These are phyloP conservation scores for Quercus lobata DNA, from an alignment of 331 rosid species.

Conservation along the genomic window DNA sequence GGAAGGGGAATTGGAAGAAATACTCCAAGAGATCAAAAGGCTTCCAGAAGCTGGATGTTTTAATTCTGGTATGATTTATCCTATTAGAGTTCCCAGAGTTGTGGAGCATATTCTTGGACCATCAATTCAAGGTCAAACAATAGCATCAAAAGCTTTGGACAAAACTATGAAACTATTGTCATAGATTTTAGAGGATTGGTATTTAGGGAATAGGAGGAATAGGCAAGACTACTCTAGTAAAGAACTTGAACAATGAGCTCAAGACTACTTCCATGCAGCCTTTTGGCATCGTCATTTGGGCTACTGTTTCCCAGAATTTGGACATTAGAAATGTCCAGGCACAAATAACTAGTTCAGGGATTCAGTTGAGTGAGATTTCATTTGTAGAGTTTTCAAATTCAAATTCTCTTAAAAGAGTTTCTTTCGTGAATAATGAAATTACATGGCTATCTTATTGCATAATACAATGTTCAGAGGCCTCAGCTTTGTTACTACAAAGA, in stretches of 20 bases:
- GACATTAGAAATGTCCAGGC: not conserved
- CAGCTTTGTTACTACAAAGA: conserved; percentile 3
- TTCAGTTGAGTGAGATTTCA: conserved; percentile 9
- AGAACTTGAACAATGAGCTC: too few relatives aligned
- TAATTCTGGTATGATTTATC: not conserved
- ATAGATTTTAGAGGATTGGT: not conserved
- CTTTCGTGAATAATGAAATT: conserved; percentile 11
- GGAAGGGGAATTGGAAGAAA: not conserved
- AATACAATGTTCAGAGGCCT: not conserved
- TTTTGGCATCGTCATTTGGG: too few relatives aligned
- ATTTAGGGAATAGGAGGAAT: conserved; percentile 20
- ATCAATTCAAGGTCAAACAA: not conserved
- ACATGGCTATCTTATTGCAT: not conserved
- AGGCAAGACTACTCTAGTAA: too few relatives aligned
- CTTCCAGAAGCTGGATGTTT: not conserved
- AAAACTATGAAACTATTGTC: not conserved
- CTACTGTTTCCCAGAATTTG: not conserved
- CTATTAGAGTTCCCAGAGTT: not conserved
- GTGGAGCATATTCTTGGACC: not conserved
- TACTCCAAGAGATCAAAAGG: not conserved
- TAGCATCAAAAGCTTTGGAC: not conserved
- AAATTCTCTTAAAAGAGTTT: not conserved
- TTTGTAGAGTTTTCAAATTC: not conserved
- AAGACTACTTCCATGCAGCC: not conserved
- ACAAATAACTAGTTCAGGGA: not conserved